Percentiles rank a stretch among this genome's conserved stretches.
Evolutionary conservation across 2,329 filamentous ascomycete species (phyloP).

Genomic region (Colletotrichum echinochloae): DNA sequence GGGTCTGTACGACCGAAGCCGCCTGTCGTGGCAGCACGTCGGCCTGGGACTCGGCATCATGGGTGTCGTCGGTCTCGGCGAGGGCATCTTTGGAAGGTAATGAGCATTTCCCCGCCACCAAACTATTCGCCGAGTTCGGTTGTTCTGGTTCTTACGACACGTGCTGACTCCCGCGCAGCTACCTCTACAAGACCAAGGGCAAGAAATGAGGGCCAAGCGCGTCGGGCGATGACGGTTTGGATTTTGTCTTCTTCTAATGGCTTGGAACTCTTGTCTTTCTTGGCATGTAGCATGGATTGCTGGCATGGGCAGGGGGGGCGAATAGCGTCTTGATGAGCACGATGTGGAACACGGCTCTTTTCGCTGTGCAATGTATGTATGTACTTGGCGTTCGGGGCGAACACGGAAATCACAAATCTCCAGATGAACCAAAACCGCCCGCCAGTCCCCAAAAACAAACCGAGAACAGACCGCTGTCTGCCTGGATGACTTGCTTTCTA

Average conservation of each 20-base stretch:
- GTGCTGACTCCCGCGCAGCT: constrained; percentile 42
- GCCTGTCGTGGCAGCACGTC: constrained; percentile 62
- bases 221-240: constrained; percentile 6
- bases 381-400: constrained; percentile 37
- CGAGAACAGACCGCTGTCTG: background rate
- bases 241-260: constrained; percentile 14
- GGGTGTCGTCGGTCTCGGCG: constrained; percentile 60
- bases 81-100: constrained; percentile 63
- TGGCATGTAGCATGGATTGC: constrained; percentile 32
- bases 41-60: constrained; percentile 65
- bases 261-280: constrained; percentile 29
- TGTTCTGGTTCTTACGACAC: too few species aligned
- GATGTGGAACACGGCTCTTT: constrained; percentile 27
- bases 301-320: constrained; percentile 25
- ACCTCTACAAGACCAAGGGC: constrained; percentile 51
- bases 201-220: constrained; percentile 46
- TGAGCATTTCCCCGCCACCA: constrained; percentile 46
- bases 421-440: constrained; percentile 2
- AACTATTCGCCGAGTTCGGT: too few species aligned
- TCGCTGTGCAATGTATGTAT: constrained; percentile 21
- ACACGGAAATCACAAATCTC: constrained; percentile 34
- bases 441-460: too few species aligned
- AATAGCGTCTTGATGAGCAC: constrained; percentile 34
- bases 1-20: constrained; percentile 65
- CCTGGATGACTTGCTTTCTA: constrained; percentile 16